Percentiles rank a stretch among this genome's conserved stretches.
Evolutionary conservation across 2,329 filamentous ascomycete genomes (phyloP).

Genomic region (Penicillium sp.): DNA sequence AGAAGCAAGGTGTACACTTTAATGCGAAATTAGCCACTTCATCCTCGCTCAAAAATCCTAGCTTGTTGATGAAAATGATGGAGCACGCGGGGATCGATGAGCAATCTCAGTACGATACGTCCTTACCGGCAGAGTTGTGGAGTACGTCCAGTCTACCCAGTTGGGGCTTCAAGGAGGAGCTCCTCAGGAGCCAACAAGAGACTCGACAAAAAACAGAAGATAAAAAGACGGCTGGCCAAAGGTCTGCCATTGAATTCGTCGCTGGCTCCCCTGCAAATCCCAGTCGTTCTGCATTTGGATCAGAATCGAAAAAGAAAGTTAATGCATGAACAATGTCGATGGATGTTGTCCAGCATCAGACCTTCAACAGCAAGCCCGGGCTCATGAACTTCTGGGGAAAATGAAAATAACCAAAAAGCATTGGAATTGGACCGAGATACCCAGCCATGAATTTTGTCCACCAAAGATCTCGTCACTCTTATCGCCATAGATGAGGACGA

Average conservation of each 20-base stretch:
- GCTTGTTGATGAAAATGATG: conserved; percentile 56
- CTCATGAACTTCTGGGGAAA: too few relatives aligned
- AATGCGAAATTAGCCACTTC: conserved; percentile 59
- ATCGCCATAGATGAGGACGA: too few relatives aligned
- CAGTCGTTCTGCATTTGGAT: conserved; percentile 5
- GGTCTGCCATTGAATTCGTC: conserved; percentile 44
- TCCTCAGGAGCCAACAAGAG: conserved; percentile 44
- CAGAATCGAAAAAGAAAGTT: not conserved
- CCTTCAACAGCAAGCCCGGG: too few relatives aligned
- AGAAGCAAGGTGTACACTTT: conserved; percentile 62
- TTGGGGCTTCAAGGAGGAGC: conserved; percentile 49
- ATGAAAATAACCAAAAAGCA: too few relatives aligned
- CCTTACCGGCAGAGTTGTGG: conserved; percentile 45
- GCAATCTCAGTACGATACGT: conserved; percentile 54
- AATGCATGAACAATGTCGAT: not conserved
- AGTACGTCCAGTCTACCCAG: conserved; percentile 38
- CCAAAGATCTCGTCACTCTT: too few relatives aligned
- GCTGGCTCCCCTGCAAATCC: conserved; percentile 17
- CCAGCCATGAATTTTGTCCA: too few relatives aligned
- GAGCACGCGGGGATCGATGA: conserved; percentile 55
- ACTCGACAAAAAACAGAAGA: conserved; percentile 36
- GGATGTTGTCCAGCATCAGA: too few relatives aligned
- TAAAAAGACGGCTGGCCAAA: conserved; percentile 31
- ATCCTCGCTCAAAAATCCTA: conserved; percentile 58
- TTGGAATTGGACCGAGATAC: too few relatives aligned